A percentile compares a stretch with the other conserved stretches of the same genome.
These are phyloP conservation scores for Lepidopterella palustris DNA, from an alignment of 495 filamentous ascomycete species.

Conservation along the genomic window DNA sequence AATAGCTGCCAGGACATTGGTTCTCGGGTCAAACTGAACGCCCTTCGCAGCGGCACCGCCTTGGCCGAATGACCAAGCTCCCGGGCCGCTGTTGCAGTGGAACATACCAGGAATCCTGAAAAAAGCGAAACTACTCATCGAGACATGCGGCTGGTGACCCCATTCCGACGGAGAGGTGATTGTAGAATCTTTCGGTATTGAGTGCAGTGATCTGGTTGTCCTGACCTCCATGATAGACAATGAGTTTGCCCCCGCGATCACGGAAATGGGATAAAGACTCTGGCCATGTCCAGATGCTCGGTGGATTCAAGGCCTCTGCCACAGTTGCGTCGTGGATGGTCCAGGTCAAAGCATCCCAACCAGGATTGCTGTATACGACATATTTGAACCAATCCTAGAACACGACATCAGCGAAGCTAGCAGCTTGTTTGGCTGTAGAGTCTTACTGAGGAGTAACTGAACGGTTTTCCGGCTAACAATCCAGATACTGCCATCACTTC, in stretches of 20 bases:
- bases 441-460: not conserved
- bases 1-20: conserved; percentile 39
- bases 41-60: conserved; percentile 16
- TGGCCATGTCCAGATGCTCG: conserved; percentile 44
- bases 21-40: conserved; percentile 1
- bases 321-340: conserved; percentile 37
- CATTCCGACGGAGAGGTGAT: conserved; percentile 42
- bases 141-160: conserved; percentile 36
- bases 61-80: conserved; percentile 49
- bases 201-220: conserved; percentile 24
- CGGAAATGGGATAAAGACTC: conserved; percentile 24
- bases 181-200: conserved; percentile 26
- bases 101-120: conserved; percentile 53
- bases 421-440: no score
- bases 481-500: not conserved
- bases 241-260: conserved; percentile 23
- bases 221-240: conserved; percentile 28
- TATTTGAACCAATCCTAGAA: conserved; percentile 44
- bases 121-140: conserved; percentile 52
- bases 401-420: no score
- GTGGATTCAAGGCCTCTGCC: conserved; percentile 32
- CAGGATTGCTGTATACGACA: conserved; percentile 45
- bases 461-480: not conserved
- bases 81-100: conserved; percentile 46
- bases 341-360: conserved; percentile 41